phyloP scores from a whole-genome alignment of 805 yeast species.

The Myxozyma neglecta region DNA sequence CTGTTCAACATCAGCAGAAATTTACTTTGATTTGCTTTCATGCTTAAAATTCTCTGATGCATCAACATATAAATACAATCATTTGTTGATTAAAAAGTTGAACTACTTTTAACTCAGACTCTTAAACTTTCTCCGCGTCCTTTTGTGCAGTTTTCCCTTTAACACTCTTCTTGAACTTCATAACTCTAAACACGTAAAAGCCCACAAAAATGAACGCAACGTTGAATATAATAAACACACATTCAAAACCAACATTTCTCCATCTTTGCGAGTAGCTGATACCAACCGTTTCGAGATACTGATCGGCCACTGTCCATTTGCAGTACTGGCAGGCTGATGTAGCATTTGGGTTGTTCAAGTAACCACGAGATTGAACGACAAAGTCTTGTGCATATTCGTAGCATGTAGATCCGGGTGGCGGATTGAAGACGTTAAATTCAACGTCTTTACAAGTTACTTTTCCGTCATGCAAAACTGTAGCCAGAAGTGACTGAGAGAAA shows the following conservation, averaged over 20 bases:
- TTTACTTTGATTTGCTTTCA: too few relatives aligned
- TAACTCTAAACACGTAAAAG: conserved; percentile 41
- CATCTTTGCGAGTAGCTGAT: conserved; percentile 53
- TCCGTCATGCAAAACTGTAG: conserved; percentile 50
- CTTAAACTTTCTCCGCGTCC: background rate
- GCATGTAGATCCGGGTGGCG: conserved; percentile 60
- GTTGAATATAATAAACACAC: conserved; percentile 47
- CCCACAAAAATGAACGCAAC: conserved; percentile 27
- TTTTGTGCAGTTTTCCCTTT: too few relatives aligned
- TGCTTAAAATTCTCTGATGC: too few relatives aligned
- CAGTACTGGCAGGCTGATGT: conserved; percentile 36
- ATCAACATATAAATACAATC: too few relatives aligned
- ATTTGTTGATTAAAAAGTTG: background rate
- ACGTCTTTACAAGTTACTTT: conserved; percentile 49
- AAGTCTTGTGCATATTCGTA: conserved; percentile 51
- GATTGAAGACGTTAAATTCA: conserved; percentile 54
- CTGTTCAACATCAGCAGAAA: too few relatives aligned
- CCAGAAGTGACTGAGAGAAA: conserved; percentile 58
- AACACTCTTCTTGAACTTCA: conserved; percentile 46
- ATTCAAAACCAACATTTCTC: conserved; percentile 64
- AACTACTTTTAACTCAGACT: background rate
- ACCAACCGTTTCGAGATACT: conserved; percentile 39
- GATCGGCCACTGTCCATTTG: conserved; percentile 18
- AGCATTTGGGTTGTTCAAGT: conserved; percentile 31
- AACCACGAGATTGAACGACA: conserved; percentile 41